Base-by-base conservation (phyloP, 148 eudicot genomes). In the Heliosperma pusillum region DNA sequence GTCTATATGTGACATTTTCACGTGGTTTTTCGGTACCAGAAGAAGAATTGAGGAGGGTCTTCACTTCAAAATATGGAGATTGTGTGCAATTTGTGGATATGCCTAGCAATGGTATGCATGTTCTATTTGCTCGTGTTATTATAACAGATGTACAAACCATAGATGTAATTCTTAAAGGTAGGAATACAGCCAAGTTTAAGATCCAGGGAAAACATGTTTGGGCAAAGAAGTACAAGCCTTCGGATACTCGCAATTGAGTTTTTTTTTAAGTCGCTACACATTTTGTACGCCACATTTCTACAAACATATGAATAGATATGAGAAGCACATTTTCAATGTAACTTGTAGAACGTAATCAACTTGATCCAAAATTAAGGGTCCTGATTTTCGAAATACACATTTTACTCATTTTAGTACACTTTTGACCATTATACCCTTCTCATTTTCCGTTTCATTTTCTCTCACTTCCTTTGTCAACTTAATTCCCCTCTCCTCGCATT, bases 121-220 rank as follows among this genome's bases (percentile, higher is more conserved):
- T 30, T 7, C 56, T 82, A 47, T 85, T 69, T 71, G 87, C 85
- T 65, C 71, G 82, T 56, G 69, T 85, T 78, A 68, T 73, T 13
- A 59, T 83, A 33, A 77, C 57, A 36, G 7, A 19, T 55, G 79
- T 80, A 53, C 50, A 59, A 64, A 76, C 33, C 0, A 21, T 83
- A 0, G 86, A 85, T 69, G 10, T 19, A 0, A 70, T 85, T 1
- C 62, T 83, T 42, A 21, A 36, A 3, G 77, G 74, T n/a, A 69
- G 27, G 0, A 27, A 13, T 16, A 61, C 65, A 1, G 75, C 77
- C 0, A 85, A 75, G 50, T 80, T 82, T 42, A 68, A 42, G 33
- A 80, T 85, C 44, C 80, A 69, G 58, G 84, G 79, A 10, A 85
- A 80, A 36, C 79, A 78, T 78, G 74, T 85, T 4, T 85, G 88